Conservation (phyloP, 768 basidiomycete genomes). For the Gloeopeniophorella convolvens region DNA sequence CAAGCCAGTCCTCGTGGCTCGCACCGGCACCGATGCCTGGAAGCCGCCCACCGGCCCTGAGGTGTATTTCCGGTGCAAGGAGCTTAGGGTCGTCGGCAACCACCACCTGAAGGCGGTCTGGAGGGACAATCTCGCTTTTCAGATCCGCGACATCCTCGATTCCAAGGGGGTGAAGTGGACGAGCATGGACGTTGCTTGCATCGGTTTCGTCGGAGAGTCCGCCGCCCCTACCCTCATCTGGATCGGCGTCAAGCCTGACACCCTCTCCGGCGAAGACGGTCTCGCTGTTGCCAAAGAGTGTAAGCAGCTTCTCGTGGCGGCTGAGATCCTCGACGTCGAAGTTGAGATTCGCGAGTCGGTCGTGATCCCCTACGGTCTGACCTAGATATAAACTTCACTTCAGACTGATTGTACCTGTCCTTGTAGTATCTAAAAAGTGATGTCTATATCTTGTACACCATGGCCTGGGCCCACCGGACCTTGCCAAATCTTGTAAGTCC, state of each 20-base stretch:
- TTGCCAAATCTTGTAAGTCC: too few relatives aligned
- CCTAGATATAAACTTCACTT: too few relatives aligned
- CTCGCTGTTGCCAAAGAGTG: too few relatives aligned
- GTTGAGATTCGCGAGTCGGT: too few relatives aligned
- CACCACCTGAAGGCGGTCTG: conserved; percentile 22
- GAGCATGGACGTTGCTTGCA: conserved; percentile 21
- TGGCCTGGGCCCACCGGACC: too few relatives aligned
- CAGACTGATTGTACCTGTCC: too few relatives aligned
- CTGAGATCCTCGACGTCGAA: too few relatives aligned
- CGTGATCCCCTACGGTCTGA: too few relatives aligned
- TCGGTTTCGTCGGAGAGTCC: conserved; percentile 14
- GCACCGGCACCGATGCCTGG: background rate
- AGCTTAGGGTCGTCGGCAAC: conserved; percentile 15
- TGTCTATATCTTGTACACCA: too few relatives aligned
- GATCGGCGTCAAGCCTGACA: conserved; percentile 29
- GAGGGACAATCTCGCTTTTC: conserved; percentile 14
- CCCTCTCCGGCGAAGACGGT: conserved; percentile 27
- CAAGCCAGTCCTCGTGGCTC: background rate
- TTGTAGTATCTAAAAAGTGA: too few relatives aligned
- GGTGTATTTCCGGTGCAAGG: background rate
- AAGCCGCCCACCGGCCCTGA: background rate
- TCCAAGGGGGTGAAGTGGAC: conserved; percentile 17
- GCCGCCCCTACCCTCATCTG: conserved; percentile 26
- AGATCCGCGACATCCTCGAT: conserved; percentile 15
- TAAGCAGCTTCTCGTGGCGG: too few relatives aligned